Base-by-base conservation (phyloP, 1,284 basidiomycete species). In the Meira nashicola region DNA sequence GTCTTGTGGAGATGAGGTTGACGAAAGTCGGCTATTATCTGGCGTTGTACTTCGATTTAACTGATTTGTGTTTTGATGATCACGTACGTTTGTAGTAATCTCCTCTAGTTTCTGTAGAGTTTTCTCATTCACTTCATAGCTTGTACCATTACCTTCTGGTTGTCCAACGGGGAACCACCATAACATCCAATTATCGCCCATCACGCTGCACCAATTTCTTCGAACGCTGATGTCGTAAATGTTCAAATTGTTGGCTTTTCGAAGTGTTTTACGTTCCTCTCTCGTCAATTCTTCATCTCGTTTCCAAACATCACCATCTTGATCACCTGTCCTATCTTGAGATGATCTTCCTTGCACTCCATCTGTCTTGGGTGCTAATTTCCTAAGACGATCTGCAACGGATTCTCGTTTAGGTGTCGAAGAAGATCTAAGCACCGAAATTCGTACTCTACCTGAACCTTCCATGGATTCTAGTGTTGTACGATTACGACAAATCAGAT, bases 391-490 rank as follows among this genome's bases (percentile, higher is more conserved):
- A 28, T 55, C 58, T 17, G 40, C 28, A 9, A 60, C 58, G 12
- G 28, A 28, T 8, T 55, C 43, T 14, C 54, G 2, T 14, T 7
- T 60, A 23, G 17, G 15, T 15, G 28, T 2, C 17, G 37, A 21
- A 21, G 44, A 37, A 8, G 19, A 2, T 51, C 40, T 52, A 12
- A 53, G 47, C 14, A 41, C 44, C 5, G 37, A 19, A 43, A 72
- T 43, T 37, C 68, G 47, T 23, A 72, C 58, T 40, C 70, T 50
- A 15, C 67, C 70, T 1, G 63, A 64, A 7, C 77, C 73, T 55
- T 80, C 79, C 72, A 80, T 78, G 10, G 71, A 72, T 62, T 80
- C 79, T 54, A 80, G 74, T 17, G 79, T 80, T 4, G 79, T 78
- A 12, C 72, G 63, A 59, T 80, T 80, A 47, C 54, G 62, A 49